Evolutionary conservation across 106 monocot species (phyloP).

Genomic region (Xerophyta viscosa): DNA sequence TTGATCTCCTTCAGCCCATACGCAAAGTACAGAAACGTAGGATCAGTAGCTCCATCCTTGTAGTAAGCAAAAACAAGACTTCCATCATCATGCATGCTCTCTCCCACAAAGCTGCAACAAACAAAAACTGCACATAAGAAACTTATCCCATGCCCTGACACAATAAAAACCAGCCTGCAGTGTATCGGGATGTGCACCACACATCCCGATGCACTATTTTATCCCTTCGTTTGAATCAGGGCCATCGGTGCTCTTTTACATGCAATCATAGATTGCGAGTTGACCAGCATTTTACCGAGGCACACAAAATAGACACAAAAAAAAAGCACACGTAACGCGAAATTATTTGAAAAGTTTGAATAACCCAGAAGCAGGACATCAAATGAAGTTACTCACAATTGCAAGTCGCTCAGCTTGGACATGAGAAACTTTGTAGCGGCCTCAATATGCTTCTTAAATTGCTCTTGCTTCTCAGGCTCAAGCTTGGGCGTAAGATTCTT

Average conservation of each 20-base stretch:
- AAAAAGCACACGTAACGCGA: not conserved
- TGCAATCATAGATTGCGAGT: too few species aligned
- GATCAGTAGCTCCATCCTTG: slow-evolving; percentile 76
- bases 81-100: slow-evolving; percentile 88
- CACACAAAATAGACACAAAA: not conserved
- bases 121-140: too few species aligned
- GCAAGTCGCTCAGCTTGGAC: slow-evolving; percentile 69
- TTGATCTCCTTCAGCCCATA: slow-evolving; percentile 79
- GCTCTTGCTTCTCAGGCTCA: slow-evolving; percentile 40
- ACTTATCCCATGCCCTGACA: too few species aligned
- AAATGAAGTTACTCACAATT: slow-evolving; percentile 65
- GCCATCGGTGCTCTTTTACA: too few species aligned
- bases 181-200: too few species aligned
- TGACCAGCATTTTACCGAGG: too few species aligned
- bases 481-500: slow-evolving; percentile 48
- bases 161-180: too few species aligned
- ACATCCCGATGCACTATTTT: too few species aligned
- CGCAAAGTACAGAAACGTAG: slow-evolving; percentile 79
- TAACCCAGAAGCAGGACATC: not conserved
- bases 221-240: too few species aligned
- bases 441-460: slow-evolving; percentile 72
- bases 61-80: slow-evolving; percentile 62
- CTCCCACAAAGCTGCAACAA: slow-evolving; percentile 84
- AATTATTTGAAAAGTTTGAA: not conserved
- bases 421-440: slow-evolving; percentile 75